phyloP scores from a whole-genome alignment of 768 basidiomycete genomes.

The Pleurotus platypus region DNA sequence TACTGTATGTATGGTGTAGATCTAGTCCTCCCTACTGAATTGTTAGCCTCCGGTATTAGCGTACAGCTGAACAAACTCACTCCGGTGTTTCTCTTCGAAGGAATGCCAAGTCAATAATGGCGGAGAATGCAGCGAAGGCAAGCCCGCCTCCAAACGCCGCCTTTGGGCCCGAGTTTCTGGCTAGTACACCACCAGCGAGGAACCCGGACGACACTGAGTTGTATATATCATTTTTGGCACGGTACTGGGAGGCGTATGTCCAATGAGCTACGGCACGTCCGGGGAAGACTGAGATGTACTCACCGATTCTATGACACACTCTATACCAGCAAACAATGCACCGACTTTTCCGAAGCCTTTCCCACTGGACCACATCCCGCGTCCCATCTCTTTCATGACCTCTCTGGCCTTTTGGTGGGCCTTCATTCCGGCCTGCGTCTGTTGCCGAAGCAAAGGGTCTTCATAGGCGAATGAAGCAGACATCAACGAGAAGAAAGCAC shows the following conservation, averaged over 20 bases:
- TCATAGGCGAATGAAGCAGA: conserved; percentile 93
- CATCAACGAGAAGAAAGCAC: conserved; percentile 97
- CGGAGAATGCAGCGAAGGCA: conserved; percentile 92
- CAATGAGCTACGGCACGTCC: not conserved
- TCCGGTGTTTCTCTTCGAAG: conserved; percentile 77
- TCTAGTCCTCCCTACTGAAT: conserved; percentile 49
- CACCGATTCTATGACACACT: conserved; percentile 93
- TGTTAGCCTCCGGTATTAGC: not conserved
- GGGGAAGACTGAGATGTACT: conserved; percentile 28
- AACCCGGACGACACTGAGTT: conserved; percentile 90
- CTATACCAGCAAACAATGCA: conserved; percentile 89
- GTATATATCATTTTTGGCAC: conserved; percentile 92
- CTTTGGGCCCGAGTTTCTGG: conserved; percentile 82
- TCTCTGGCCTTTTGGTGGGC: conserved; percentile 77
- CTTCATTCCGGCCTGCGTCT: conserved; percentile 51
- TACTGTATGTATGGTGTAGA: conserved; percentile 22
- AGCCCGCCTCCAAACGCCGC: conserved; percentile 85
- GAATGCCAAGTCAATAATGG: conserved; percentile 79
- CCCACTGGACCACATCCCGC: conserved; percentile 85
- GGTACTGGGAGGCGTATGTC: conserved; percentile 58
- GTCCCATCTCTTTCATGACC: conserved; percentile 93
- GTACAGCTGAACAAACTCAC: conserved; percentile 34
- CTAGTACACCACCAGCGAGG: conserved; percentile 83
- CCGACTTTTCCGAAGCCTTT: conserved; percentile 95
- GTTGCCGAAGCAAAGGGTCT: conserved; percentile 77